phyloP scores from a whole-genome alignment of 768 basidiomycete genomes.

The Kwoniella heveanensis region DNA sequence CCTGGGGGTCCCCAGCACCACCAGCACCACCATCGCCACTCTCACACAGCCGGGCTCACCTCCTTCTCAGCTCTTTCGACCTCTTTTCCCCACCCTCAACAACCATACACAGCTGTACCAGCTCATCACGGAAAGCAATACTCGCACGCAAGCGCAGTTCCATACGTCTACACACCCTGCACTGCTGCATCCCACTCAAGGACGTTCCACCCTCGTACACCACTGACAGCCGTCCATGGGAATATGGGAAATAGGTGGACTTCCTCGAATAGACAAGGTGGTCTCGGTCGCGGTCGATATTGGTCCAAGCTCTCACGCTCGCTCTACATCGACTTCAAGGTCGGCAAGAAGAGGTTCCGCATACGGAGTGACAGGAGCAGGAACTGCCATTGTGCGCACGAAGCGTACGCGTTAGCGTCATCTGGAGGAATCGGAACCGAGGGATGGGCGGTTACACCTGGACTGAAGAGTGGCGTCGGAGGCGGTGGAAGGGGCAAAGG shows the following conservation, averaged over 20 bases:
- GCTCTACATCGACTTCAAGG: slow-evolving; percentile 3
- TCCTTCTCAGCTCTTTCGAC: background rate
- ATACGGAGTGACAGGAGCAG: background rate
- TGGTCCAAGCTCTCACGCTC: background rate
- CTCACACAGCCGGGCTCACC: background rate
- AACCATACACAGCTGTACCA: background rate
- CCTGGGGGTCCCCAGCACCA: no score
- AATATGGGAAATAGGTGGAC: background rate
- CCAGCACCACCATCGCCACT: background rate
- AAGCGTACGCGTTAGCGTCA: background rate
- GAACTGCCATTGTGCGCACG: no score
- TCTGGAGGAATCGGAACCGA: background rate
- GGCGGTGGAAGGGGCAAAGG: slow-evolving; percentile 1
- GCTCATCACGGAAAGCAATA: background rate
- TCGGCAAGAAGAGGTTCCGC: background rate
- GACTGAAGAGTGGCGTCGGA: background rate
- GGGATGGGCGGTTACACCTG: background rate
- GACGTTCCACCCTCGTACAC: background rate
- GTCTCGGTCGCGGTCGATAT: background rate
- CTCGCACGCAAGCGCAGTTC: background rate
- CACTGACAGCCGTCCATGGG: background rate
- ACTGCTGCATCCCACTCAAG: background rate
- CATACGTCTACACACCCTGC: background rate
- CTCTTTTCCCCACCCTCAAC: background rate
- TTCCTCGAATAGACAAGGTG: background rate